Conservation (phyloP, 2,329 filamentous ascomycete species). For the Plectosphaerella plurivora region DNA sequence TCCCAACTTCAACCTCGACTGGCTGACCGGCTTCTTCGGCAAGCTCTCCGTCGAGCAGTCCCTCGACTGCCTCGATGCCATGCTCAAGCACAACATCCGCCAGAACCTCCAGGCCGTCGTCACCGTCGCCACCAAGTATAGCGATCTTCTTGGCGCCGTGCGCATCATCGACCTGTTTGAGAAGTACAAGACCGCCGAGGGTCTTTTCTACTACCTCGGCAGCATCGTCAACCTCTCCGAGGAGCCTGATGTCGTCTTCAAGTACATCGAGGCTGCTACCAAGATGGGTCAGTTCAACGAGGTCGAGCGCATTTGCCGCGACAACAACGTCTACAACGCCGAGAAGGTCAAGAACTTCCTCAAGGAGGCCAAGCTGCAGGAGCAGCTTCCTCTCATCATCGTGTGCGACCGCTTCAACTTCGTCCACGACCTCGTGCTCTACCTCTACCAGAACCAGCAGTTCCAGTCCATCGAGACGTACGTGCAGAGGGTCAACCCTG, state of each 20-base stretch:
- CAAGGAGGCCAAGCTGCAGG: conserved; percentile 87
- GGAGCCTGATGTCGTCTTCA: conserved; percentile 95
- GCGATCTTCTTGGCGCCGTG: conserved; percentile 84
- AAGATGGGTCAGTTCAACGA: conserved; percentile 91
- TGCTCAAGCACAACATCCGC: conserved; percentile 94
- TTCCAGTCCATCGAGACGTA: conserved; percentile 99
- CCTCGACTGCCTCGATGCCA: conserved; percentile 88
- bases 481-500: conserved; percentile 92
- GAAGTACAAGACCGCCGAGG: conserved; percentile 95
- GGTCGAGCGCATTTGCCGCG: conserved; percentile 94
- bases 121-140: conserved; percentile 96
- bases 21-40: conserved; percentile 89
- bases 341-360: conserved; percentile 99
- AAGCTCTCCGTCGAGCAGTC: conserved; percentile 94
- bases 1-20: conserved; percentile 85
- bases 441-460: conserved; percentile 97
- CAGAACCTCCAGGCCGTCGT: conserved; percentile 95
- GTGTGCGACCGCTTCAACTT: conserved; percentile 99
- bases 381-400: conserved; percentile 94
- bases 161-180: conserved; percentile 90
- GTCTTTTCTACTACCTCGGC: conserved; percentile 96
- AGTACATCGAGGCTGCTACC: conserved; percentile 97
- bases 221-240: conserved; percentile 97
- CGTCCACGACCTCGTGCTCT: conserved; percentile 92
- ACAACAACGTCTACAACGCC: conserved; percentile 83